Evolutionary conservation across 23 red algal species (phyloP).

Genomic region (Cyanidium caldarium): DNA sequence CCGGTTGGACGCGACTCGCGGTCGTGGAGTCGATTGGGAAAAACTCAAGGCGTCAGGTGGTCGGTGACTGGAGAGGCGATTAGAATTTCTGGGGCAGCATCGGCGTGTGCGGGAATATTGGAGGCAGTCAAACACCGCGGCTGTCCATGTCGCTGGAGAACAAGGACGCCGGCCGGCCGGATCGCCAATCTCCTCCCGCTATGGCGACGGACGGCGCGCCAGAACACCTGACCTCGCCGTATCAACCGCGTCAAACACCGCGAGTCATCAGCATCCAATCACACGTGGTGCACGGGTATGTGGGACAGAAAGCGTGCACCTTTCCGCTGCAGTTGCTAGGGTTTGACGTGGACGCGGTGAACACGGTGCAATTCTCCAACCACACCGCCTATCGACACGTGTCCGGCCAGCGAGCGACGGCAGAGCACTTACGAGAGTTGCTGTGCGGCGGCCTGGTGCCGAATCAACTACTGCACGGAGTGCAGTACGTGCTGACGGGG

Average conservation of each 20-base stretch:
- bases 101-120: too few species aligned
- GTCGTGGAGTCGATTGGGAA: too few species aligned
- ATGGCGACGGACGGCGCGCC: too few species aligned
- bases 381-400: constrained; percentile 75
- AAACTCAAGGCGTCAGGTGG: too few species aligned
- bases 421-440: constrained; percentile 22
- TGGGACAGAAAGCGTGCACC: constrained; percentile 71
- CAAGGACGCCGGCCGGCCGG: too few species aligned
- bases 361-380: constrained; percentile 75
- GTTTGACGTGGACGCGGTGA: constrained; percentile 79
- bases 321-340: constrained; percentile 88
- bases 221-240: too few species aligned
- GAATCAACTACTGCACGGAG: constrained; percentile 42
- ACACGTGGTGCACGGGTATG: constrained; percentile 82
- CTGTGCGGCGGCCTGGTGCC: constrained; percentile 25
- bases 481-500: constrained; percentile 69
- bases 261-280: constrained; percentile 85
- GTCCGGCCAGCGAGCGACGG: constrained; percentile 24
- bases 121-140: too few species aligned
- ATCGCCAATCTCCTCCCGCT: too few species aligned
- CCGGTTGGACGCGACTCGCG: too few species aligned
- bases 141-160: too few species aligned
- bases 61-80: too few species aligned
- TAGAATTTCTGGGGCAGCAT: too few species aligned
- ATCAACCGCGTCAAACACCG: background rate